Percentiles rank a stretch among this genome's conserved stretches.
Conservation (phyloP, 345 rosid genomes). For the Euphorbia peplus region DNA sequence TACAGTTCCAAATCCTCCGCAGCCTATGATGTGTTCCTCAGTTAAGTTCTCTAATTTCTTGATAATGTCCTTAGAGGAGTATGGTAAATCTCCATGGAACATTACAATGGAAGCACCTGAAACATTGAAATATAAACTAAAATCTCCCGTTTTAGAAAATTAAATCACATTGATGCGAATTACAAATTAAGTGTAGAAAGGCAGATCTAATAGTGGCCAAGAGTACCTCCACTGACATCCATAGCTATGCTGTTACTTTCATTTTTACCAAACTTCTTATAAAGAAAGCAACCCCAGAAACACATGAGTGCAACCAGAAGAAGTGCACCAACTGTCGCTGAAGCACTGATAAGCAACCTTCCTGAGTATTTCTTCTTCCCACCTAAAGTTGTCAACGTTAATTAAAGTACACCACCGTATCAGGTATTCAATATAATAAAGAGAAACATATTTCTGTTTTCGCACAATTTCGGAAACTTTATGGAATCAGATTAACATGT, state of each 20-base stretch:
- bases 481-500: neutral
- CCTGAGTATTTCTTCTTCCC: conserved; percentile 67
- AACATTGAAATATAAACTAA: conserved; percentile 19
- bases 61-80: conserved; percentile 91
- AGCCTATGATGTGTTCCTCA: conserved; percentile 85
- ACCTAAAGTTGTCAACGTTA: conserved; percentile 33
- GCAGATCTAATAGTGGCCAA: conserved; percentile 22
- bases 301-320: conserved; percentile 99
- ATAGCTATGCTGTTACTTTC: conserved; percentile 68
- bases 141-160: conserved; percentile 11
- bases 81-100: conserved; percentile 98
- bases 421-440: neutral
- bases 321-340: conserved; percentile 91
- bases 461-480: neutral
- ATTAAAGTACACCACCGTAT: conserved; percentile 9
- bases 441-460: neutral
- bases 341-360: conserved; percentile 79
- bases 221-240: conserved; percentile 84
- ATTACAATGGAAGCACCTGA: conserved; percentile 94
- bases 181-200: neutral
- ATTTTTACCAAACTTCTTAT: conserved; percentile 89
- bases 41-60: conserved; percentile 80
- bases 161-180: neutral
- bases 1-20: conserved; percentile 95
- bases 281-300: conserved; percentile 98